phyloP scores from a whole-genome alignment of 163 green algal genomes.

The Scenedesmus sp. region DNA sequence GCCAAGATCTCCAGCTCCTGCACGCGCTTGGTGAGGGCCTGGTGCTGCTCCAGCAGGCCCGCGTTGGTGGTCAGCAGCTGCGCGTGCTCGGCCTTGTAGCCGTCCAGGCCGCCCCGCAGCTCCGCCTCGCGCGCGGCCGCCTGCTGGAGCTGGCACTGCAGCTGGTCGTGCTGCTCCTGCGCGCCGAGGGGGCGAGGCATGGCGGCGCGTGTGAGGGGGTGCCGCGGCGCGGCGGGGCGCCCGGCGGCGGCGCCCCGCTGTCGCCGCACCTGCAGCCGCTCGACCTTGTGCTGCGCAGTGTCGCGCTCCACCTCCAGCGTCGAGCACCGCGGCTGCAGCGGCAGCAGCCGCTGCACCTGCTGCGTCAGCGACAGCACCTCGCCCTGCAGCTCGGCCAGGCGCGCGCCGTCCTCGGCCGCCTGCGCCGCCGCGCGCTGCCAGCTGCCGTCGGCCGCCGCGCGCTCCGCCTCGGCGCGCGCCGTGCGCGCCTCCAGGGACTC shows the following conservation, averaged over 20 bases:
- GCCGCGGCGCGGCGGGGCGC: too few species aligned
- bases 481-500: slow-evolving; percentile 35
- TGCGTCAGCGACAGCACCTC: slow-evolving; percentile 32
- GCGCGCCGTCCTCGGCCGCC: slow-evolving; percentile 18
- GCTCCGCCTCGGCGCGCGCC: slow-evolving; percentile 26
- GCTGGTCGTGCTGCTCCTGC: slow-evolving; percentile 43
- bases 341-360: slow-evolving; percentile 35
- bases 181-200: too few species aligned
- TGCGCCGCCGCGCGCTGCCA: slow-evolving; percentile 19
- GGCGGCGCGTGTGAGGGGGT: too few species aligned
- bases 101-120: slow-evolving; percentile 16
- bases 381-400: slow-evolving; percentile 35
- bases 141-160: slow-evolving; percentile 27
- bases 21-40: slow-evolving; percentile 33
- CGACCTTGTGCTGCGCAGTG: slow-evolving; percentile 23
- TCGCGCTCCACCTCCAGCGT: slow-evolving; percentile 33
- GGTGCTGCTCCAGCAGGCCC: slow-evolving; percentile 30
- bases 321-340: slow-evolving; percentile 19
- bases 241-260: background rate
- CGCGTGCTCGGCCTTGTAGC: slow-evolving; percentile 36
- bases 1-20: slow-evolving; percentile 38
- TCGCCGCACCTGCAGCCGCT: slow-evolving; percentile 24
- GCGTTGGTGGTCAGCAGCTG: slow-evolving; percentile 33
- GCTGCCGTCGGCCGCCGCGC: slow-evolving; percentile 7
- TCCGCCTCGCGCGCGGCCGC: slow-evolving; percentile 23